Percentiles rank a stretch among this genome's conserved stretches.
These are phyloP conservation scores for Davidsoniella australis DNA, from an alignment of 2,329 filamentous ascomycete species.

Conservation along the genomic window DNA sequence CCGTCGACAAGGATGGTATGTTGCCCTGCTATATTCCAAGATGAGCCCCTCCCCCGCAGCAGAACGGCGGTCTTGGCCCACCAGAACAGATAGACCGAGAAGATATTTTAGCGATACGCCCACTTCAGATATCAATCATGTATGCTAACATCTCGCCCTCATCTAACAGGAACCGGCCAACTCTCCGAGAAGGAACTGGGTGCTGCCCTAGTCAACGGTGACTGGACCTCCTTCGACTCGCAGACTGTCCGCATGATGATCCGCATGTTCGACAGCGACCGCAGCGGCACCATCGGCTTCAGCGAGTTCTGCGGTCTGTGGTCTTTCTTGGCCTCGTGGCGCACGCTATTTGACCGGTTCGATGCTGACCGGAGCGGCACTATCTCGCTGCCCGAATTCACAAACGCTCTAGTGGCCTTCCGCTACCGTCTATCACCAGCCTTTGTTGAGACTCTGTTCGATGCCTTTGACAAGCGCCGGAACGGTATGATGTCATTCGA, in stretches of 20 bases:
- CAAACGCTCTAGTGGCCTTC: slow-evolving; percentile 78
- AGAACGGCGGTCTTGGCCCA: no score
- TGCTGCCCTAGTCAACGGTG: slow-evolving; percentile 83
- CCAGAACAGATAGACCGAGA: background rate
- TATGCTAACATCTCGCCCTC: background rate
- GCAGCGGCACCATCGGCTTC: slow-evolving; percentile 77
- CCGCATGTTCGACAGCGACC: slow-evolving; percentile 93
- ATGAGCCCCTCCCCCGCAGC: background rate
- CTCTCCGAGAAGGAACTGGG: slow-evolving; percentile 76
- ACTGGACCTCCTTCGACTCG: slow-evolving; percentile 84
- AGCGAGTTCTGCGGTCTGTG: slow-evolving; percentile 93
- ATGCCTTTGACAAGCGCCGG: slow-evolving; percentile 66
- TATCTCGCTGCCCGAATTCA: slow-evolving; percentile 76
- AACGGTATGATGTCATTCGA: slow-evolving; percentile 74
- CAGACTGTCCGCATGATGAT: slow-evolving; percentile 99
- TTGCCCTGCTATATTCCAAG: slow-evolving; percentile 10
- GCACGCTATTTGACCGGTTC: slow-evolving; percentile 86
- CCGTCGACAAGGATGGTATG: slow-evolving; percentile 71
- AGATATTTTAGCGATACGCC: no score
- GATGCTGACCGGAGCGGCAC: slow-evolving; percentile 74
- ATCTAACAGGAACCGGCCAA: slow-evolving; percentile 48
- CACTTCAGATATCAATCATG: no score
- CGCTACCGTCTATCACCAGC: slow-evolving; percentile 74
- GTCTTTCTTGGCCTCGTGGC: slow-evolving; percentile 91
- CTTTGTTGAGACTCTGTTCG: slow-evolving; percentile 74